Evolutionary conservation across 352 stramenopile species (phyloP).

Genomic region (Pythium coloratum): DNA sequence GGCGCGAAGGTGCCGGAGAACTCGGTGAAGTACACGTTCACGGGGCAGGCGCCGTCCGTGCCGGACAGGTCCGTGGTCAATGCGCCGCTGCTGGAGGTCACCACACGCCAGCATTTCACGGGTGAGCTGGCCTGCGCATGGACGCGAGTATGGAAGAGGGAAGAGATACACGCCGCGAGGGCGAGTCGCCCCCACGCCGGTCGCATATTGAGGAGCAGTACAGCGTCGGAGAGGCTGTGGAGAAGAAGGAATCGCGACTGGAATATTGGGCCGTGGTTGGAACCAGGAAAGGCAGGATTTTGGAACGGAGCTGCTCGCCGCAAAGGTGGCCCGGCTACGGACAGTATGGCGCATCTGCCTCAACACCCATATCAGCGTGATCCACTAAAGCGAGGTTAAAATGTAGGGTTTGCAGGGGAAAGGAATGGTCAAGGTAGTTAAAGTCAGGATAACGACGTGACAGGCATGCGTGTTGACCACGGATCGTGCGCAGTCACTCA

Average conservation of each 20-base stretch:
- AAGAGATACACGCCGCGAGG: neutral
- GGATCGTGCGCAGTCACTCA: neutral
- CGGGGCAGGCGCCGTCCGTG: conserved; percentile 7
- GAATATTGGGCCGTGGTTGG: too few species aligned
- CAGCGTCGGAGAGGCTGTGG: neutral
- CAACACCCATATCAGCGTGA: neutral
- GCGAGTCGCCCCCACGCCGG: neutral
- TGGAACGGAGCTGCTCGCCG: neutral
- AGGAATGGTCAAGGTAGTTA: neutral
- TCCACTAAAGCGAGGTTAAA: neutral
- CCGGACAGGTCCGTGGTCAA: neutral
- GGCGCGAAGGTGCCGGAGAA: conserved; percentile 36
- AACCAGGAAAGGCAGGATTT: neutral
- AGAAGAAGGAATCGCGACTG: neutral
- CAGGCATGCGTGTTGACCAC: neutral
- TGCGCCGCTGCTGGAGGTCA: neutral
- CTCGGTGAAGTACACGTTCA: conserved; percentile 33
- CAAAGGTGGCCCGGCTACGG: neutral
- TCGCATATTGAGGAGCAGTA: neutral
- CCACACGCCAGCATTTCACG: conserved; percentile 22
- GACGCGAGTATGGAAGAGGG: neutral
- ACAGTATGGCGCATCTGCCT: neutral
- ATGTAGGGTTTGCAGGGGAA: neutral
- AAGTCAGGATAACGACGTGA: neutral
- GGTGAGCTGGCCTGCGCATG: neutral